A percentile compares a stretch with the other conserved stretches of the same genome.
phyloP scores from a whole-genome alignment of 2,329 filamentous ascomycete species.

The Epichloe gansuensis region DNA sequence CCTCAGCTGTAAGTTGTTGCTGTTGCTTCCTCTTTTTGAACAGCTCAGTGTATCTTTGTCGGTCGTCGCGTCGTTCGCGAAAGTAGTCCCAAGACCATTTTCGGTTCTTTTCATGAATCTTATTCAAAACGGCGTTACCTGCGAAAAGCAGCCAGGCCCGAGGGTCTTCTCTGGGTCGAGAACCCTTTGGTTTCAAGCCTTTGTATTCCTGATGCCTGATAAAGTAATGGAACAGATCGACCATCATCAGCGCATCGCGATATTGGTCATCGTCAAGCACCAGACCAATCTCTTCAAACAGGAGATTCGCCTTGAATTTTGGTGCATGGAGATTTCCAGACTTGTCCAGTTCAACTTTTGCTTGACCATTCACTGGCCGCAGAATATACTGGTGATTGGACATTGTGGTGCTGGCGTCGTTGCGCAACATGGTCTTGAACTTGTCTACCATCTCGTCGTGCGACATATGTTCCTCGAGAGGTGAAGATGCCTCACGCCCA shows the following conservation, averaged over 20 bases:
- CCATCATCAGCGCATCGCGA: slow-evolving; percentile 92
- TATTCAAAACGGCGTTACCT: slow-evolving; percentile 73
- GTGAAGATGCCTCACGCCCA: slow-evolving; percentile 50
- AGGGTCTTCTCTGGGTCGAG: slow-evolving; percentile 76
- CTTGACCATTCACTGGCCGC: slow-evolving; percentile 88
- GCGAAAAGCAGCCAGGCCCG: slow-evolving; percentile 88
- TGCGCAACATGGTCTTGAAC: slow-evolving; percentile 70
- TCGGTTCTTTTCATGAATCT: slow-evolving; percentile 88
- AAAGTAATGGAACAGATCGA: slow-evolving; percentile 97
- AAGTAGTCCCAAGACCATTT: slow-evolving; percentile 96
- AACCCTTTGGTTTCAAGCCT: slow-evolving; percentile 71
- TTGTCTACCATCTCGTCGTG: slow-evolving; percentile 67
- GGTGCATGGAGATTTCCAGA: slow-evolving; percentile 66
- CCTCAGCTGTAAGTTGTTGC: slow-evolving; percentile 55
- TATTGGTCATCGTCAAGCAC: slow-evolving; percentile 98
- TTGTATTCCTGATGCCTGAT: slow-evolving; percentile 96
- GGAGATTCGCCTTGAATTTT: slow-evolving; percentile 76
- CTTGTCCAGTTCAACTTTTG: slow-evolving; percentile 91
- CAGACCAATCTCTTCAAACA: slow-evolving; percentile 96
- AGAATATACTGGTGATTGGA: slow-evolving; percentile 79
- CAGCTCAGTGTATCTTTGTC: slow-evolving; percentile 75
- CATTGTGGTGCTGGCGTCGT: slow-evolving; percentile 44
- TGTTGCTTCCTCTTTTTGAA: slow-evolving; percentile 89
- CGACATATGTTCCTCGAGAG: slow-evolving; percentile 42
- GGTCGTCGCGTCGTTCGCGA: slow-evolving; percentile 80